A percentile compares a stretch with the other conserved stretches of the same genome.
Evolutionary conservation across 257 asterid species (phyloP).

Genomic region (Fraxinus anomala): DNA sequence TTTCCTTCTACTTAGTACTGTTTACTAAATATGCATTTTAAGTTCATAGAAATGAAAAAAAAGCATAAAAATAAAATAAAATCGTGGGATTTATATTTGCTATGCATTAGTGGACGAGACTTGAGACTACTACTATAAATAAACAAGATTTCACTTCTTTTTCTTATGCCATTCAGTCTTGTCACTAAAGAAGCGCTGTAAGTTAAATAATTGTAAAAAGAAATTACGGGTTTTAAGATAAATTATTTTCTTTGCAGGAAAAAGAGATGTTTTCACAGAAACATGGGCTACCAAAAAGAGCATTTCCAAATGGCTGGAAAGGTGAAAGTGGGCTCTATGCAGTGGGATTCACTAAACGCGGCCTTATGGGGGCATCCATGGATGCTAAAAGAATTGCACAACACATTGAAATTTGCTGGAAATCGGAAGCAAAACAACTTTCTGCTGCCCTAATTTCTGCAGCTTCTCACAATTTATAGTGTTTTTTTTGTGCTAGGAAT

Average conservation of each 20-base stretch:
- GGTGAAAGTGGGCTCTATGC: conserved; percentile 86
- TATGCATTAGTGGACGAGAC: not conserved
- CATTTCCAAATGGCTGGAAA: conserved; percentile 98
- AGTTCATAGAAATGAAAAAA: not conserved
- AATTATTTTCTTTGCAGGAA: conserved; percentile 42
- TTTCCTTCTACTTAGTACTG: not conserved
- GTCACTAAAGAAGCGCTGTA: not conserved
- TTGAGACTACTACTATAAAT: not conserved
- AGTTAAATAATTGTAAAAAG: not conserved
- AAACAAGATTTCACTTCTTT: not conserved
- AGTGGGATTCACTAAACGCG: conserved; percentile 98
- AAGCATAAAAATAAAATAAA: no score
- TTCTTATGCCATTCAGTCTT: not conserved
- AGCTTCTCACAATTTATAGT: not conserved
- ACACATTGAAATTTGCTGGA: conserved; percentile 54
- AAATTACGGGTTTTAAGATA: not conserved
- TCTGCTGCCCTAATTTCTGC: conserved; percentile 11
- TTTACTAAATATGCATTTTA: no score
- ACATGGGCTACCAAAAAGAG: conserved; percentile 85
- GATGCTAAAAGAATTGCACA: conserved; percentile 84
- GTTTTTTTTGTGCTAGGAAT: not conserved
- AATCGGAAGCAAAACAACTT: conserved; percentile 31
- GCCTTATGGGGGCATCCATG: conserved; percentile 92
- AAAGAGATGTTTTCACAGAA: conserved; percentile 75
- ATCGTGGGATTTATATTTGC: not conserved